These are phyloP conservation scores for Aspergillus baeticus DNA, from an alignment of 495 filamentous ascomycete species.

Conservation along the genomic window DNA sequence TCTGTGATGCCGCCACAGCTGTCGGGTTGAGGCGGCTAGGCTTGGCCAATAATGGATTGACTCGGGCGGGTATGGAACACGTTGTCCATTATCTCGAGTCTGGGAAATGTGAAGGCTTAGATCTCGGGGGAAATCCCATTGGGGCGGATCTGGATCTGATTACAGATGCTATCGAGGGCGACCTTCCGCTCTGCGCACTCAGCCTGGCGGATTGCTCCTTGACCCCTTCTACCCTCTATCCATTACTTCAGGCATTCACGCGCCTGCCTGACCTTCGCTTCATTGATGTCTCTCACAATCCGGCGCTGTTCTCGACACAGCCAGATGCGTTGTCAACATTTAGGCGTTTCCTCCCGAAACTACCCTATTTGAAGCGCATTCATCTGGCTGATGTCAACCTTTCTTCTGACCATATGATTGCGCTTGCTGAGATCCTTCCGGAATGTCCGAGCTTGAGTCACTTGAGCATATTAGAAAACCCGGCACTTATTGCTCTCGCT, in stretches of 20 bases:
- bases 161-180: slow-evolving; percentile 57
- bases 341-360: slow-evolving; percentile 79
- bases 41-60: slow-evolving; percentile 77
- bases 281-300: slow-evolving; percentile 89
- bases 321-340: slow-evolving; percentile 76
- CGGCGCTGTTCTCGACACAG: slow-evolving; percentile 67
- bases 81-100: slow-evolving; percentile 70
- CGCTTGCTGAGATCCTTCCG: slow-evolving; percentile 83
- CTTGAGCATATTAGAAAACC: slow-evolving; percentile 84
- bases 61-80: slow-evolving; percentile 69
- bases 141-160: slow-evolving; percentile 68
- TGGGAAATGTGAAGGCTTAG: slow-evolving; percentile 81
- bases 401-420: slow-evolving; percentile 82
- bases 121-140: slow-evolving; percentile 89
- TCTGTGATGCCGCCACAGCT: slow-evolving; percentile 73
- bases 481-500: slow-evolving; percentile 63
- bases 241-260: slow-evolving; percentile 72
- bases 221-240: slow-evolving; percentile 64
- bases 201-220: slow-evolving; percentile 88
- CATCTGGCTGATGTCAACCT: slow-evolving; percentile 88
- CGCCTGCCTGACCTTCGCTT: slow-evolving; percentile 77
- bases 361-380: slow-evolving; percentile 77
- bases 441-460: slow-evolving; percentile 82
- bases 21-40: slow-evolving; percentile 75
- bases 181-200: slow-evolving; percentile 72